Base-by-base conservation (phyloP, 768 basidiomycete genomes). In the Kwoniella sp. region DNA sequence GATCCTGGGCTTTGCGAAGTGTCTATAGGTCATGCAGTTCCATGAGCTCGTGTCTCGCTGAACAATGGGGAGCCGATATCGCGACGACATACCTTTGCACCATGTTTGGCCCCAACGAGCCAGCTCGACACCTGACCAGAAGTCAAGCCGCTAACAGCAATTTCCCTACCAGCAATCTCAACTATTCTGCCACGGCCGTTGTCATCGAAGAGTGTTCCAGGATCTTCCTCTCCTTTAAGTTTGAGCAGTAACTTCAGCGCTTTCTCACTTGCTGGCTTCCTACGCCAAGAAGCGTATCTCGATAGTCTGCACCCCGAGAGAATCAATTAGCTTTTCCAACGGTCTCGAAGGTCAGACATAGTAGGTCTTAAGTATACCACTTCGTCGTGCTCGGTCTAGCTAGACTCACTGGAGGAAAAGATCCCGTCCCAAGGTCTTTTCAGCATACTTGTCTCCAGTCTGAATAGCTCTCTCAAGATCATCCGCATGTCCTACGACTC, bases 221-320 rank as follows among this genome's bases (percentile, higher is more conserved):
- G 36, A 1, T 30, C 19, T 2, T 54, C 62, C 8, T 64, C 53
- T 0, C 68, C 73, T 40, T 70, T 68, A 52, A 72, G 62, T 55
- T 72, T 75, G 24, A 59, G 13, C 1, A 77, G 37, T 56, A 69
- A 24, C 27, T 61, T 60, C 6, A 72, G 55, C 8, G 70, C 70
- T 48, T 65, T 71, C 17, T 60, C 46, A 30, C 68, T 67, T 9
- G 73, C 64, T 13, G 67, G 68, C 51, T 68, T 64, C 3, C 29
- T 27, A 49, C 76, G 37, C 76, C 76, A 77, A 12, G 66, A n/a
- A 1, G 76, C 76, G 56, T 71, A 73, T 44, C 67, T 54, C 21
- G 70, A 68, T n/a, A 77, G 44, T 27, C 68, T 67, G 17, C n/a
- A n/a, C n/a, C n/a, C n/a, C n/a, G n/a, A n/a, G n/a, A n/a, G n/a